Base-by-base conservation (phyloP, 108 stramenopile species). In the Mediolabrus comicus region DNA sequence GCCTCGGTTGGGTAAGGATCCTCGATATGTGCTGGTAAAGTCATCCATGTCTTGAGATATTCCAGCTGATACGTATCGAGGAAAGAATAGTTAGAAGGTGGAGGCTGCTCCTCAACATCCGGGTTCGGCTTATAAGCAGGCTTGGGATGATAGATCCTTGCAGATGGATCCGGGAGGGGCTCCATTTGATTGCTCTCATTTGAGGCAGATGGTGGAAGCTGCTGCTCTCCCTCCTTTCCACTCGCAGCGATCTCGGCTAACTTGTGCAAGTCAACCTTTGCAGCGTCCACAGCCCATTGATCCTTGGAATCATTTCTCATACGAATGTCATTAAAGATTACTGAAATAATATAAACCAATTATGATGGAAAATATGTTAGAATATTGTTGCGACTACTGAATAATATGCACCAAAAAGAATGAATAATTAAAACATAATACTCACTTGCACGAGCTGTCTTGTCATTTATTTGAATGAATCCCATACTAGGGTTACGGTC, bases 1-100 rank as follows among this genome's bases (percentile, higher is more conserved):
- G 31, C 53, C 26, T 76, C 75, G 10, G 69, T 71, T n/a, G 69
- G 69, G 30, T 71, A 76, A 2, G 75, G 69, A 28, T 76, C 59
- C 38, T 63, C 56, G 26, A 76, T 35, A 11, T 71, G 75, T 1
- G 46, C 46, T 16, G 69, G 69, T 14, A 16, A n/a, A 13, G 72
- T 43, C 33, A 77, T 57, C 75, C 75, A 76, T 2, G 65, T 14
- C 62, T 55, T 70, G 34, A 76, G 61, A 41, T 65, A 76, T 49
- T 49, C 46, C 19, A 49, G 46, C 3, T 17, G 19, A 16, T 49
- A 49, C 0, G 22, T 49, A 22, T 49, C 46, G 22, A 49, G 46
- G 22, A 22, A 49, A 7, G 46, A 49, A 22, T 49, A 49, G 46
- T 17, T 49, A 22, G 17, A n/a, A n/a, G n/a, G n/a, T n/a, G n/a